phyloP scores from a whole-genome alignment of 108 stramenopile genomes.

The Seminavis robusta region DNA sequence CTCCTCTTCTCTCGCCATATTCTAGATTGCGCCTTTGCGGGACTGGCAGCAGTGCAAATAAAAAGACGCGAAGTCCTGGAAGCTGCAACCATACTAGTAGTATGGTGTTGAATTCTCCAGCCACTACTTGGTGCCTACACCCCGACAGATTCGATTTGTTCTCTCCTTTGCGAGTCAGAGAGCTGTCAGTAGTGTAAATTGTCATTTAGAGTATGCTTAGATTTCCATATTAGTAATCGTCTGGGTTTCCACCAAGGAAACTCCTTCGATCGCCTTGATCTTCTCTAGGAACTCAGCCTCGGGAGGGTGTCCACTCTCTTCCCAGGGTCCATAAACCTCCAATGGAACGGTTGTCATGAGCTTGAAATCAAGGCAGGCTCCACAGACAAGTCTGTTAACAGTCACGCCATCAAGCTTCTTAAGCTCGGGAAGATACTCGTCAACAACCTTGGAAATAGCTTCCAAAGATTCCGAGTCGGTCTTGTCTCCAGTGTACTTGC shows the following conservation, averaged over 20 bases:
- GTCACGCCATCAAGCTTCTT: conserved; percentile 60
- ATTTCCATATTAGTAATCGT: conserved; percentile 86
- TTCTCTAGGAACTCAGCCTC: conserved; percentile 82
- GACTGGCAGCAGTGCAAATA: too few relatives aligned
- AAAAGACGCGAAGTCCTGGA: too few relatives aligned
- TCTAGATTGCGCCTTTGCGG: too few relatives aligned
- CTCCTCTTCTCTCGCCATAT: too few relatives aligned
- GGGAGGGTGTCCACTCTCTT: conserved; percentile 68
- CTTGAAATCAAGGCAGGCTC: conserved; percentile 86
- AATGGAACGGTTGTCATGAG: conserved; percentile 78
- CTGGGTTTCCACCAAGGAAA: conserved; percentile 89
- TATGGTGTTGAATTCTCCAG: too few relatives aligned
- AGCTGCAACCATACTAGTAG: too few relatives aligned
- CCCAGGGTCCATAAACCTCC: conserved; percentile 83
- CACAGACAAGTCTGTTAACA: conserved; percentile 83
- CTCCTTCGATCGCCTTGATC: conserved; percentile 84
- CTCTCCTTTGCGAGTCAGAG: too few relatives aligned
- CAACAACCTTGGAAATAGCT: conserved; percentile 68
- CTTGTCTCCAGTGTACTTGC: conserved; percentile 87
- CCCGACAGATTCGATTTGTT: too few relatives aligned
- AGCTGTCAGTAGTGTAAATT: too few relatives aligned
- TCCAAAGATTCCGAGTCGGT: conserved; percentile 65
- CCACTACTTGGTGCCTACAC: too few relatives aligned
- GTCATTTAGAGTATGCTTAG: too few relatives aligned
- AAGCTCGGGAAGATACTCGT: conserved; percentile 75